Conservation (phyloP, 805 yeast species). For the Kodamaea neixiangensis region DNA sequence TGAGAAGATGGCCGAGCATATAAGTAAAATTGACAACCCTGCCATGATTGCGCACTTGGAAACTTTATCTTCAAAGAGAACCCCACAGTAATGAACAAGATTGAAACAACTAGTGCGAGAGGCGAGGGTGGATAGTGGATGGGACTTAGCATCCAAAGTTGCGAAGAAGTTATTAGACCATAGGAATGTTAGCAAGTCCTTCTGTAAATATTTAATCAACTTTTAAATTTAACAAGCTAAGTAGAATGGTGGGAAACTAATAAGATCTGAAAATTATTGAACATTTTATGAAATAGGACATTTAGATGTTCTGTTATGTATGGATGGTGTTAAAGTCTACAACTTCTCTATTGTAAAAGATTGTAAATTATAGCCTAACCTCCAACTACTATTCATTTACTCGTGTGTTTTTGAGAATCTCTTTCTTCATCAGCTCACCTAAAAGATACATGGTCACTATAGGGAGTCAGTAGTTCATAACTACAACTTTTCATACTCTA, state of each 20-base stretch:
- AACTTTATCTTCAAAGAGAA: slow-evolving; percentile 30
- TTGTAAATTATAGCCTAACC: neutral
- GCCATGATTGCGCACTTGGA: slow-evolving; percentile 42
- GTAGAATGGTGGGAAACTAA: no score
- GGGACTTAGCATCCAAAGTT: neutral
- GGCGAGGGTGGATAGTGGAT: neutral
- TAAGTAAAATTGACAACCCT: slow-evolving; percentile 36
- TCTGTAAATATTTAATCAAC: slow-evolving; percentile 1
- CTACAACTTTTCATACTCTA: slow-evolving; percentile 91
- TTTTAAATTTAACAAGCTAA: neutral
- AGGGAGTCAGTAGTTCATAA: neutral
- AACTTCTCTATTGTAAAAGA: no score
- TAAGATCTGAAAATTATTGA: no score
- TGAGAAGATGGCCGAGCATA: slow-evolving; percentile 43
- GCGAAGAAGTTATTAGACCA: neutral
- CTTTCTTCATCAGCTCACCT: neutral
- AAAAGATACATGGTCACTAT: no score
- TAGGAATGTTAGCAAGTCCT: neutral
- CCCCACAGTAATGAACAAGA: slow-evolving; percentile 16
- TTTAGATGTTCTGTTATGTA: no score
- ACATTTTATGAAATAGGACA: no score
- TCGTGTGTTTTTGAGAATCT: neutral
- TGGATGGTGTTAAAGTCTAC: no score
- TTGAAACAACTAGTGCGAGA: no score
- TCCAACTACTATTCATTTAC: neutral